phyloP scores from a whole-genome alignment of 768 basidiomycete genomes.

The Leccinum variicolor region DNA sequence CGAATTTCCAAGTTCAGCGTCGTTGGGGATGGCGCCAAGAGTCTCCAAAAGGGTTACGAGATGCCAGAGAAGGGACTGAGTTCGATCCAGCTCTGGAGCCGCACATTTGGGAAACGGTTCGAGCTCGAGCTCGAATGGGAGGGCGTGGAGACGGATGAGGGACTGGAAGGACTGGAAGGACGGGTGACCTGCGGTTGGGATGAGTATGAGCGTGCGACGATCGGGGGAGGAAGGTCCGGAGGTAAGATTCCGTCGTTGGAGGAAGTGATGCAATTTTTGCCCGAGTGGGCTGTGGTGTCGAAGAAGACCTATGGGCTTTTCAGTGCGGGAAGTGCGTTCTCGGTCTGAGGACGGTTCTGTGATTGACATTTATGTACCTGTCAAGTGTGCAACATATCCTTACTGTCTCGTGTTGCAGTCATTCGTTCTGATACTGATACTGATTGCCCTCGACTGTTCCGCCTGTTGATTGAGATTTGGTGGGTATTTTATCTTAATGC shows the following conservation, averaged over 20 bases:
- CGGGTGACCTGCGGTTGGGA: constrained; percentile 62
- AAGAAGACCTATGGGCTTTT: constrained; percentile 58
- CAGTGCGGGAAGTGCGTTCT: constrained; percentile 38
- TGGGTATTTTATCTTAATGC: too few species aligned
- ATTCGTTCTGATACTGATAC: too few species aligned
- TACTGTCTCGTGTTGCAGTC: too few species aligned
- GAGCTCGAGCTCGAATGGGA: constrained; percentile 53
- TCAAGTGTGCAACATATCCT: too few species aligned
- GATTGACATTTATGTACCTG: neutral
- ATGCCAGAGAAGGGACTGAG: constrained; percentile 34
- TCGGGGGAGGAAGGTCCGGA: constrained; percentile 39
- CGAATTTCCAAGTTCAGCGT: constrained; percentile 44
- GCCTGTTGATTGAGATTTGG: too few species aligned
- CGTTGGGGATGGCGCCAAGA: constrained; percentile 30
- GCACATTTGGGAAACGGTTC: constrained; percentile 54
- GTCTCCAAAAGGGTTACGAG: constrained; percentile 42
- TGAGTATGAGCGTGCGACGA: constrained; percentile 59
- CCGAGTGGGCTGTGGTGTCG: constrained; percentile 62
- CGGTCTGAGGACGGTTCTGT: constrained; percentile 13
- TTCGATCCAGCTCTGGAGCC: constrained; percentile 55
- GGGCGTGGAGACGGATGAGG: constrained; percentile 10
- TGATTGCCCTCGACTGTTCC: too few species aligned
- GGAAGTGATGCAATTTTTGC: constrained; percentile 61
- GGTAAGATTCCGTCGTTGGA: constrained; percentile 66
- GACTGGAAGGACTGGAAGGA: constrained; percentile 30